phyloP scores from a whole-genome alignment of 768 basidiomycete genomes.

The Myochromella boudieri region DNA sequence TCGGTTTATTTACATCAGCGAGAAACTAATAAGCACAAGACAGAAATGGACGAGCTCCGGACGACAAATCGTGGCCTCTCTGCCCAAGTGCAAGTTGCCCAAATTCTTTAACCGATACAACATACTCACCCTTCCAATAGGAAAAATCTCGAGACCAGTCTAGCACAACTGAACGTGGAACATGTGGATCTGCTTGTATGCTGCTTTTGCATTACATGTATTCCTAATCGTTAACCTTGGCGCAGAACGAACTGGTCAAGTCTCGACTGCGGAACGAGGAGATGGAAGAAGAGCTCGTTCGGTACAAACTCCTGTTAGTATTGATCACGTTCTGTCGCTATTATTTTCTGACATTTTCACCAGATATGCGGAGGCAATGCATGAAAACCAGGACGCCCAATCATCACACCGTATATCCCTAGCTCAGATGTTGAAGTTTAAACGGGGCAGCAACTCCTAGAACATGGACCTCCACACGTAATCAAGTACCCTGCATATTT shows the following conservation, averaged over 20 bases:
- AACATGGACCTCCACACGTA: not conserved
- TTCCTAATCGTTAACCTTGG: not conserved
- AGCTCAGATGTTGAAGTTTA: slow-evolving; percentile 41
- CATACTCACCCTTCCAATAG: slow-evolving; percentile 37
- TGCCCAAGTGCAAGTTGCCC: slow-evolving; percentile 69
- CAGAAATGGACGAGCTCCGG: slow-evolving; percentile 81
- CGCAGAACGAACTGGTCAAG: slow-evolving; percentile 90
- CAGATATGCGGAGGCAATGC: slow-evolving; percentile 75
- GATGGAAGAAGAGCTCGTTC: slow-evolving; percentile 89
- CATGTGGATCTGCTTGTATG: slow-evolving; percentile 75
- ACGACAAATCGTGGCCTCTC: slow-evolving; percentile 76
- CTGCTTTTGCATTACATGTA: not conserved
- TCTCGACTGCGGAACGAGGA: slow-evolving; percentile 88
- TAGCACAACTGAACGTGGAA: slow-evolving; percentile 80
- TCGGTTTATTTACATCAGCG: slow-evolving; percentile 33
- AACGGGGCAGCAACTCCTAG: slow-evolving; percentile 35
- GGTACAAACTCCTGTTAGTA: slow-evolving; percentile 87
- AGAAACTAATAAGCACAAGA: slow-evolving; percentile 77
- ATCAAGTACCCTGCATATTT: not conserved
- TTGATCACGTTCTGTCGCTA: slow-evolving; percentile 2
- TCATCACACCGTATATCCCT: slow-evolving; percentile 64
- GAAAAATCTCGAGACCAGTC: slow-evolving; percentile 73
- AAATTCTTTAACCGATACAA: not conserved
- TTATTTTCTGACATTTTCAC: not conserved
- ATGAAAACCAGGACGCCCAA: slow-evolving; percentile 69